Base-by-base conservation (phyloP, 768 basidiomycete genomes). In the Hydnomerulius pinastri region DNA sequence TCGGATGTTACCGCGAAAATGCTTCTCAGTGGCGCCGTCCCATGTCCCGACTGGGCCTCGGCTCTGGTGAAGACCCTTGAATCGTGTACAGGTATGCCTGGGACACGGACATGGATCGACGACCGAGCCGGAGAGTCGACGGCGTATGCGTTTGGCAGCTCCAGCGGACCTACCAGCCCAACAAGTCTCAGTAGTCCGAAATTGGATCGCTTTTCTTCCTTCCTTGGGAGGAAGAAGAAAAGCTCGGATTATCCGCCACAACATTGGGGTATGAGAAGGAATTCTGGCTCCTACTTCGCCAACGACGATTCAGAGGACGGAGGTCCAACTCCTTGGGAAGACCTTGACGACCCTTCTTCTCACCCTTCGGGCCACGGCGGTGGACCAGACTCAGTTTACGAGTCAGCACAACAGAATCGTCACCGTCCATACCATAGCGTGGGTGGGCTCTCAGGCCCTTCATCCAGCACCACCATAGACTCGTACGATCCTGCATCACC, bases 11-110 rank as follows among this genome's bases (percentile, higher is more conserved):
- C 86, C 1, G 86, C 77, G 2, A 87, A 86, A 65, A 78, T 86
- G 64, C 81, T 99, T 21, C 83, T 99, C 13, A 86, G 83, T 32
- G 96, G 96, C 6, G 66, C 66, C 9, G 71, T 97, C 36, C 77
- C 83, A 11, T 77, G 83, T 5, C 96, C 94, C 0, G 70, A 77
- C 2, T 98, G 92, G 90, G 86, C 94, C 1, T 67, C 75, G n/a
- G 64, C 76, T 2, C 76, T 99, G 21, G 84, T 91, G 51, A 78
- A 81, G 47, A 85, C 87, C 2, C 74, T 99, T 32, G 83, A 91
- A 43, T 66, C 77, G 9, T 86, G 86, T 56, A 87, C 87, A 3
- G 82, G 86, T 18, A 65, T 85, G 60, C 87, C 90, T 0, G 85
- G 83, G 13, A 78, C 74, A 45, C 76, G 82, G 21, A 72, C 72